These are phyloP conservation scores for Sporisorium sorghi DNA, from an alignment of 1,284 basidiomycete genomes.

Conservation along the genomic window DNA sequence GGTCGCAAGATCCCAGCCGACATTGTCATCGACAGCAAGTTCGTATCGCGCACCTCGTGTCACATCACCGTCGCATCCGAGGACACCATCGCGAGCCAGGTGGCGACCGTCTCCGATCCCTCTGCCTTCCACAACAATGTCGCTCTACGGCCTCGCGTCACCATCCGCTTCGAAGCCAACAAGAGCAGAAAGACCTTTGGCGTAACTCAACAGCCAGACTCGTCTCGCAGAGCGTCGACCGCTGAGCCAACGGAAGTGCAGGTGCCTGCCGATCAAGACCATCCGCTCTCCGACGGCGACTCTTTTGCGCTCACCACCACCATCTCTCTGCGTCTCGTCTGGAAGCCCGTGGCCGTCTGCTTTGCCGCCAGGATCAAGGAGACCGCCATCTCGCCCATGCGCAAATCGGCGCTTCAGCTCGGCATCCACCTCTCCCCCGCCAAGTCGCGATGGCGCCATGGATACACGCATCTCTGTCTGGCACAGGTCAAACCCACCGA, in stretches of 20 bases:
- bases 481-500: conserved; percentile 47
- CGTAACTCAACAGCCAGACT: conserved; percentile 15
- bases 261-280: conserved; percentile 31
- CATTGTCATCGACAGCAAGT: conserved; percentile 58
- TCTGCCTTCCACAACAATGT: conserved; percentile 25
- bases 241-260: conserved; percentile 27
- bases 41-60: conserved; percentile 47
- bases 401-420: conserved; percentile 19
- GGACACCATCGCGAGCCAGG: conserved; percentile 13
- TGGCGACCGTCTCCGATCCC: conserved; percentile 17
- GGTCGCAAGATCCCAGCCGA: conserved; percentile 60
- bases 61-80: conserved; percentile 38
- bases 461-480: conserved; percentile 51
- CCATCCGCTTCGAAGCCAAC: conserved; percentile 51
- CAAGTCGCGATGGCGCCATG: conserved; percentile 43
- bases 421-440: conserved; percentile 44
- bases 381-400: conserved; percentile 22
- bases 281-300: conserved; percentile 32
- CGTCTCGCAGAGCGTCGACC: not conserved
- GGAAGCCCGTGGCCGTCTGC: conserved; percentile 44
- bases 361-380: conserved; percentile 46
- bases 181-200: conserved; percentile 47
- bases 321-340: conserved; percentile 42
- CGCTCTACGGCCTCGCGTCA: conserved; percentile 38
- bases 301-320: conserved; percentile 48